These are phyloP conservation scores for Lachnellula arida DNA, from an alignment of 2,329 filamentous ascomycete species.

Conservation along the genomic window DNA sequence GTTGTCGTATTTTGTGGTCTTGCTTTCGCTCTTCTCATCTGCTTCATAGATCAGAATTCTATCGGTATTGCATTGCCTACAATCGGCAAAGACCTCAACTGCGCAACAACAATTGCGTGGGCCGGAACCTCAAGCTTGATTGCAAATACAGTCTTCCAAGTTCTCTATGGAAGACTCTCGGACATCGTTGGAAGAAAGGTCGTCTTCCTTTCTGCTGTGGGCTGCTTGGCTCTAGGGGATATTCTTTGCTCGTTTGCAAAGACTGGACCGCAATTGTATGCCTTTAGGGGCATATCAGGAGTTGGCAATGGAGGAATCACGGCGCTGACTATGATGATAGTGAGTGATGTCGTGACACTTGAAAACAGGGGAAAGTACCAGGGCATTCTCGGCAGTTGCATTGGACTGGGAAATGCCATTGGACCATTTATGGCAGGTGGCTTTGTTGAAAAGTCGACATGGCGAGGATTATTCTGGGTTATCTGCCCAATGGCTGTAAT, in stretches of 20 bases:
- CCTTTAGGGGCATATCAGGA: conserved; percentile 55
- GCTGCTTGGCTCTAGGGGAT: conserved; percentile 50
- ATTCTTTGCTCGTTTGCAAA: conserved; percentile 54
- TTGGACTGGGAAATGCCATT: conserved; percentile 39
- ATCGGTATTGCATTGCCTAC: conserved; percentile 44
- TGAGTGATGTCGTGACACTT: conserved; percentile 55
- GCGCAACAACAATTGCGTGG: conserved; percentile 50
- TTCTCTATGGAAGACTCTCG: conserved; percentile 58
- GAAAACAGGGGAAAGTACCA: conserved; percentile 53
- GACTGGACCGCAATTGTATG: conserved; percentile 54
- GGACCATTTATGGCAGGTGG: conserved; percentile 42
- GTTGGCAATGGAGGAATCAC: conserved; percentile 59
- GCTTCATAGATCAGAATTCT: conserved; percentile 38
- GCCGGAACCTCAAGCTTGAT: conserved; percentile 49
- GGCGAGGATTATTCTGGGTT: conserved; percentile 44
- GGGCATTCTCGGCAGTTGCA: conserved; percentile 38
- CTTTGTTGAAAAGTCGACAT: conserved; percentile 36
- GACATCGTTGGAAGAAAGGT: conserved; percentile 58
- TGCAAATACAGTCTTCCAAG: conserved; percentile 58
- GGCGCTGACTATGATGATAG: conserved; percentile 56
- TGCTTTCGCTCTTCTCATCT: conserved; percentile 49
- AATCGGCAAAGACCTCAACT: conserved; percentile 42
- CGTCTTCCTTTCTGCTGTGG: conserved; percentile 49
- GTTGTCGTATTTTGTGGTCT: conserved; percentile 48
- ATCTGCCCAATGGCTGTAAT: conserved; percentile 47